Evolutionary conservation across 2,329 filamentous ascomycete genomes (phyloP), one percentile per base, ranked within the genome.

Genomic region (Fusarium subglutinans): DNA sequence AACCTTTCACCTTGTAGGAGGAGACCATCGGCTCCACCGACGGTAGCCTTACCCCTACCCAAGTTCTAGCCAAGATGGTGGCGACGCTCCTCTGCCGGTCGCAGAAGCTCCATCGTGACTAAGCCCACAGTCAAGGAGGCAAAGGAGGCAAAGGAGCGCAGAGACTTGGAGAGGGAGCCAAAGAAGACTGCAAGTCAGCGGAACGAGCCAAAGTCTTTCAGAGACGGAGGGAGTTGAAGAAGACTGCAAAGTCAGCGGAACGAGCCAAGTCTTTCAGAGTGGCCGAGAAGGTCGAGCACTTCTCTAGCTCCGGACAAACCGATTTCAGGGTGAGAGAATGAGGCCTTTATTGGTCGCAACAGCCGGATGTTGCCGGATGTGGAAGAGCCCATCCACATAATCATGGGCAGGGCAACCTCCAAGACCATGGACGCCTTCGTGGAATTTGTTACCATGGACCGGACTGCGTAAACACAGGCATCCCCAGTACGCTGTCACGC

Each of bases 101-200:
- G 70, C 55, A 77, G 74, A 63, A 71, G 70, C 71, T 76, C 73
- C 53, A 62, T 78, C 44, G 67, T 75, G 61, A 71, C 75, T 63
- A 77, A 75, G 62, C 66, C 77, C 22, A 47, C 69, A 50, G 48
- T 53, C 50, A 76, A 74, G 61, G 75, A 67, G 62, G 28, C 53
- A 48, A 74, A 63, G 45, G 70, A 71, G 30, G 28, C 50, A 48
- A 74, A 63, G 45, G 73, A 71, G 30, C 63, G 60, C 30, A 72
- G 55, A 59, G 69, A 70, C 58, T 26, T 56, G 6, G 66, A 64
- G 48, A 69, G 60, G 26, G 75, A 74, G 28, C 38, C 26, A 24
- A 63, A 68, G 61, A 58, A 65, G 56, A 48, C 58, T 47, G 37
- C 50, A 28, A 63, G 48, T 54, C 63, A 20, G 35, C 54, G 53